phyloP scores from a whole-genome alignment of 73 alveolate genomes.

The Tetrahymena thermophila region DNA sequence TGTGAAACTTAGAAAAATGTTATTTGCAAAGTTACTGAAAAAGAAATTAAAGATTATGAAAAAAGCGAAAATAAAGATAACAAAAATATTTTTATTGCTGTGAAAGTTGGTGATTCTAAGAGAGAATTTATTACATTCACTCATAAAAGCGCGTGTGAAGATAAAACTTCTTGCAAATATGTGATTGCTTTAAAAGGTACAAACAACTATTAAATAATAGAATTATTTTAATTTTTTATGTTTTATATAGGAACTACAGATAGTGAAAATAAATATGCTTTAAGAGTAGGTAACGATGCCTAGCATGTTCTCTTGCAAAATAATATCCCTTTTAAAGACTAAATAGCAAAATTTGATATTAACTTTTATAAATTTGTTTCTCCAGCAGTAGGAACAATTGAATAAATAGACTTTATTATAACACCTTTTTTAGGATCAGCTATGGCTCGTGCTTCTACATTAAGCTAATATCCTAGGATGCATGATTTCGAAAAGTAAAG shows the following conservation, averaged over 20 bases:
- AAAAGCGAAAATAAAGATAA: not conserved
- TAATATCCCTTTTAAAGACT: not conserved
- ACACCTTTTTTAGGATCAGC: not conserved
- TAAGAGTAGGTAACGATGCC: not conserved
- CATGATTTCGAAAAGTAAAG: not conserved
- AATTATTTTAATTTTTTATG: not conserved
- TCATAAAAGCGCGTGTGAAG: not conserved
- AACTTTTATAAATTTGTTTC: not conserved
- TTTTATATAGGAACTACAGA: not conserved
- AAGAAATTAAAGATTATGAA: not conserved
- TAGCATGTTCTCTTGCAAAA: not conserved
- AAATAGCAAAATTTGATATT: not conserved
- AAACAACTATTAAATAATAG: not conserved
- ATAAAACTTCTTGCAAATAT: not conserved
- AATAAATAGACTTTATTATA: not conserved
- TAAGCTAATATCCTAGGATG: not conserved
- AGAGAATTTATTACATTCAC: not conserved
- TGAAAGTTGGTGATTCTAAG: not conserved
- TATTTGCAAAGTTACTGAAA: not conserved
- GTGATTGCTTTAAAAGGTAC: not conserved
- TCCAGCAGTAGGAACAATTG: not conserved
- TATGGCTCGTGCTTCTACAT: not conserved
- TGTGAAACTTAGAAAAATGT: not conserved
- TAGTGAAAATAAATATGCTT: not conserved
- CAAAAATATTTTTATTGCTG: not conserved